Conservation (phyloP, 1,139 yeast species). For the Scheffersomyces segobiensis region DNA sequence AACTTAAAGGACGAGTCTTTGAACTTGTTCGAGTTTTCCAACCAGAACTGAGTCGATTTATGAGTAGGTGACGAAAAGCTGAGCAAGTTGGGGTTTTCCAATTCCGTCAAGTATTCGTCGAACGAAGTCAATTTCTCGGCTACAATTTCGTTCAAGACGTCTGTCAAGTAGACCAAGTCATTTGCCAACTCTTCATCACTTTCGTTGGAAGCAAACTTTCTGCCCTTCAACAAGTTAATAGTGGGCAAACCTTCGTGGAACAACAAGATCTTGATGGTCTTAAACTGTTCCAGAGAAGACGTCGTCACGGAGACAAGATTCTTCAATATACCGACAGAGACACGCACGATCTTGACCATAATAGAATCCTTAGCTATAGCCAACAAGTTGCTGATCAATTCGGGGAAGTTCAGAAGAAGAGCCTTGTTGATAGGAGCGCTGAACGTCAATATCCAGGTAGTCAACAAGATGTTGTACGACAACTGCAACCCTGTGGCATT, state of each 20-base stretch:
- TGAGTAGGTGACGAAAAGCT: constrained; percentile 92
- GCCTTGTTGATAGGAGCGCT: constrained; percentile 54
- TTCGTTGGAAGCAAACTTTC: constrained; percentile 76
- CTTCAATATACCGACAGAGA: constrained; percentile 72
- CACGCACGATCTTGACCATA: constrained; percentile 87
- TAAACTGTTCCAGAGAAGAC: constrained; percentile 35
- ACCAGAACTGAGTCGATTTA: constrained; percentile 84
- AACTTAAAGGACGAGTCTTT: constrained; percentile 76
- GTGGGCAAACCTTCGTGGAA: constrained; percentile 76
- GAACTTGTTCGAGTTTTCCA: constrained; percentile 74
- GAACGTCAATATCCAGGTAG: constrained; percentile 85
- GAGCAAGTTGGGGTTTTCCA: constrained; percentile 72
- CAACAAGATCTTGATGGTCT: constrained; percentile 67
- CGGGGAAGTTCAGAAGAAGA: constrained; percentile 60
- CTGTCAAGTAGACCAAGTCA: constrained; percentile 63
- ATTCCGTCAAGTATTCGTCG: constrained; percentile 87
- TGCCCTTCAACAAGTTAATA: constrained; percentile 67
- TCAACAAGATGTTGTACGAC: constrained; percentile 75
- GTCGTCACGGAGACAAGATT: constrained; percentile 48
- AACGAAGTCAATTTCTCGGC: constrained; percentile 77
- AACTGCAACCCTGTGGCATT: constrained; percentile 73
- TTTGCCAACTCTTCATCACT: constrained; percentile 82
- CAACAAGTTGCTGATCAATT: constrained; percentile 54
- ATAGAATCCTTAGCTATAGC: constrained; percentile 68
- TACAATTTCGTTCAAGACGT: constrained; percentile 67